Base-by-base conservation (phyloP, 73 alveolate genomes). In the Halteria grandinella region DNA sequence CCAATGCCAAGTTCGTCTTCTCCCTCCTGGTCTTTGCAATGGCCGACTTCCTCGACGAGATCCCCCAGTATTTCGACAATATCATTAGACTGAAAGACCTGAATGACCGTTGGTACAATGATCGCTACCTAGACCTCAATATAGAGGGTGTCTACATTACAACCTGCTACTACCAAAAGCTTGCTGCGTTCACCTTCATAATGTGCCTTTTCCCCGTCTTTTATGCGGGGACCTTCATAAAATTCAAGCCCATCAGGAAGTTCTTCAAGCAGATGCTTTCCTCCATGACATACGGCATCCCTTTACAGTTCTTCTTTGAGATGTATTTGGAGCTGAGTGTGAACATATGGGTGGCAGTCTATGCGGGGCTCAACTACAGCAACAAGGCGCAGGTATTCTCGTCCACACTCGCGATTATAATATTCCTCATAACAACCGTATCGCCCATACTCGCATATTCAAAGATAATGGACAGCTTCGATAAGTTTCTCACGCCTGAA, bases 261-360 rank as follows among this genome's bases (percentile, higher is more conserved):
- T 57, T 57, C 1, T 66, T 66, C 66, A 25, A 44, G 21, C n/a
- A 44, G 43, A 14, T 43, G 6, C 12, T 36, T 66, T 50, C 54
- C 32, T n/a, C 36, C 14, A 66, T 66, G 80, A 66, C 40, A 21
- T 66, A 15, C 28, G 47, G 47, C 25, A 45, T 66, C 29, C 63
- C 80, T 5, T 4, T 66, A 14, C 33, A 66, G 51, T 66, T 66
- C 58, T 66, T 66, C 31, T 25, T 32, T 1, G 80, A 66, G 34
- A 66, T 66, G 80, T 66, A 45, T 47, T 25, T 66, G 49, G 80
- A 66, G 51, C 15, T 66, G 7, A 52, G 69, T 14, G 66, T 66
- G 6, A 27, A 21, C 27, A 47, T 47, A 2, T 66, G 80, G 80
- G n/a, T 66, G 47, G 47, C 43, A 15, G 32, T 66, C 17, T 41